Evolutionary conservation across 2,329 filamentous ascomycete genomes (phyloP).

Genomic region (Cadophora malorum): DNA sequence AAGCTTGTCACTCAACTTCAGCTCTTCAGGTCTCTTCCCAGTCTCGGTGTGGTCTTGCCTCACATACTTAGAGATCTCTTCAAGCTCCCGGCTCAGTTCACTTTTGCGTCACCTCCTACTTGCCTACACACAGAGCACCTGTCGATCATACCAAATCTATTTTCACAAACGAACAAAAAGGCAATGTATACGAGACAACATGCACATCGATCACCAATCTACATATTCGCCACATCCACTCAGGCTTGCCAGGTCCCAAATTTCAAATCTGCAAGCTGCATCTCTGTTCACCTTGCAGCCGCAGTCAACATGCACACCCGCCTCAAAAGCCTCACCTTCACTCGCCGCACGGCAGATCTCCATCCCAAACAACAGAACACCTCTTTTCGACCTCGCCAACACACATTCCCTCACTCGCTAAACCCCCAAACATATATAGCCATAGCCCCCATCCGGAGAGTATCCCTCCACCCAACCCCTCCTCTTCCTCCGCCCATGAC

Average conservation of each 20-base stretch:
- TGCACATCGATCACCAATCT: background rate
- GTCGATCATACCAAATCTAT: background rate
- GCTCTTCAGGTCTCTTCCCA: background rate
- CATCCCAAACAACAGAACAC: background rate
- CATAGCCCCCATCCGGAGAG: background rate
- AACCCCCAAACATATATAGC: background rate
- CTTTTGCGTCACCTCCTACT: background rate
- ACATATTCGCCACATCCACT: constrained; percentile 1
- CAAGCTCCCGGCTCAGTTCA: too few species aligned
- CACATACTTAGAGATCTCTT: too few species aligned
- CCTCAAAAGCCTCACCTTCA: background rate
- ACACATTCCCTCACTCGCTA: background rate
- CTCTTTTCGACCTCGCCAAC: background rate
- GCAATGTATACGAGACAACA: background rate
- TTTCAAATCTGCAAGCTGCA: too few species aligned
- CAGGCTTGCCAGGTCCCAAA: background rate
- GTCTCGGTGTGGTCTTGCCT: background rate
- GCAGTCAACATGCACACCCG: background rate
- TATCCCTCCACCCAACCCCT: background rate
- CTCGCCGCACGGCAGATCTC: background rate
- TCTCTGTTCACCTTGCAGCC: background rate
- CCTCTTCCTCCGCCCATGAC: background rate
- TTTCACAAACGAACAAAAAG: background rate
- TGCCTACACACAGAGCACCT: background rate
- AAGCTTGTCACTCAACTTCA: background rate